Conservation (phyloP, 768 basidiomycete genomes). For the Amanita rubescens region DNA sequence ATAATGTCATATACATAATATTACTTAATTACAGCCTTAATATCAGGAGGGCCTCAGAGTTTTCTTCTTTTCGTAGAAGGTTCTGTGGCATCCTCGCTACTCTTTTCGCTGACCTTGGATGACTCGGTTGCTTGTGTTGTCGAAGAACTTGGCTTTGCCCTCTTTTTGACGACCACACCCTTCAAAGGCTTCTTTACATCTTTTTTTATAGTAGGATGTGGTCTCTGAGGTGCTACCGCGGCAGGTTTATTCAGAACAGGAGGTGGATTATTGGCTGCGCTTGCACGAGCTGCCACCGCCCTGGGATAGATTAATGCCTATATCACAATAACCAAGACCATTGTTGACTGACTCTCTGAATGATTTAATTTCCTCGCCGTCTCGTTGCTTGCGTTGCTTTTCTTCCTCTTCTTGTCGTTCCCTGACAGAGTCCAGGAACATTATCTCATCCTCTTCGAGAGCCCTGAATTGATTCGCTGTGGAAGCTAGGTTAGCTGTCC, state of each 20-base stretch:
- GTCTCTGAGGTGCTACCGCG: conserved; percentile 27
- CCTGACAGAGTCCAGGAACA: conserved; percentile 78
- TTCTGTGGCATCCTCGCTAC: conserved; percentile 10
- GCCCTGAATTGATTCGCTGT: conserved; percentile 85
- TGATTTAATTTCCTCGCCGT: conserved; percentile 70
- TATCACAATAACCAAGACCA: conserved; percentile 2
- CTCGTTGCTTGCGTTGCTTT: conserved; percentile 61
- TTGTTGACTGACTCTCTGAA: conserved; percentile 60
- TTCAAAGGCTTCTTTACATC: conserved; percentile 63
- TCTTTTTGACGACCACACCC: conserved; percentile 79
- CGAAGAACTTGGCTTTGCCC: conserved; percentile 31
- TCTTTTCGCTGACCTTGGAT: conserved; percentile 14
- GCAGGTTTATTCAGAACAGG: conserved; percentile 26
- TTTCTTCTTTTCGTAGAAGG: conserved; percentile 9
- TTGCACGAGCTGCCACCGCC: conserved; percentile 63
- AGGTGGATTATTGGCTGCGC: conserved; percentile 38
- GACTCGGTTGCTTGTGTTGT: conserved; percentile 7
- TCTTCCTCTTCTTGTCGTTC: conserved; percentile 75
- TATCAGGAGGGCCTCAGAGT: conserved; percentile 2
- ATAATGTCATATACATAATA: conserved; percentile 10
- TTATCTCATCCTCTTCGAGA: conserved; percentile 84
- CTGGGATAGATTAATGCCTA: conserved; percentile 19
- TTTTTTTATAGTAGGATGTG: conserved; percentile 41
- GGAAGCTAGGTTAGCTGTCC: conserved; percentile 7
- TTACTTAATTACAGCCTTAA: neutral